phyloP scores from a whole-genome alignment of 129 eudicot genomes.

The Flaveria bidentis region DNA sequence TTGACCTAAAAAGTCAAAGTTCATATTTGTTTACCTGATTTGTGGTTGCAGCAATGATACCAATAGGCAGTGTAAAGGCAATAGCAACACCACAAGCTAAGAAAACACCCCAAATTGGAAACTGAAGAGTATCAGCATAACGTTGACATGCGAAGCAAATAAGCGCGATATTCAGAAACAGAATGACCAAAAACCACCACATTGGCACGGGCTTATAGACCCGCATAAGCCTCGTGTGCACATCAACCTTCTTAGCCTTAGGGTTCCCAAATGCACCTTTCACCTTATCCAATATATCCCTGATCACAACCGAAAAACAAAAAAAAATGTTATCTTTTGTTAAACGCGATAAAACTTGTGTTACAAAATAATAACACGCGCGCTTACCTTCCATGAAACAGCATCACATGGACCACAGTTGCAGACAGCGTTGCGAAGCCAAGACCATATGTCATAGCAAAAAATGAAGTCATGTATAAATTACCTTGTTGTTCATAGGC shows the following conservation, averaged over 20 bases:
- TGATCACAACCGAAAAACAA: slow-evolving; percentile 24
- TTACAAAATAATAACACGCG: background rate
- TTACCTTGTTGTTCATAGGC: slow-evolving; percentile 47
- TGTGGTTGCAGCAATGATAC: slow-evolving; percentile 69
- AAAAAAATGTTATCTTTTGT: slow-evolving; percentile 5
- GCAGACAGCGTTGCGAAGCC: slow-evolving; percentile 66
- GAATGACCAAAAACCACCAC: slow-evolving; percentile 65
- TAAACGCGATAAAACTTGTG: background rate
- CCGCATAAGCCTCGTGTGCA: slow-evolving; percentile 67
- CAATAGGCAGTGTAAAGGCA: slow-evolving; percentile 63
- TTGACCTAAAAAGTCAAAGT: slow-evolving; percentile 22
- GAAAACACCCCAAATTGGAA: slow-evolving; percentile 75
- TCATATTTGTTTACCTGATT: slow-evolving; percentile 56
- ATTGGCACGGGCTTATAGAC: slow-evolving; percentile 59
- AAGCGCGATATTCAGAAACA: slow-evolving; percentile 40
- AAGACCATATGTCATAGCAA: slow-evolving; percentile 57
- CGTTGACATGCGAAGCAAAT: slow-evolving; percentile 41
- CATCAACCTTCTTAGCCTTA: slow-evolving; percentile 47
- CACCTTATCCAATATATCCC: slow-evolving; percentile 47
- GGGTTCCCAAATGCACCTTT: slow-evolving; percentile 34
- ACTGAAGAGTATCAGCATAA: slow-evolving; percentile 49
- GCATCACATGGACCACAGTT: slow-evolving; percentile 46
- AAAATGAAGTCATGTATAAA: slow-evolving; percentile 47
- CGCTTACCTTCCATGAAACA: slow-evolving; percentile 55
- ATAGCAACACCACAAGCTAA: slow-evolving; percentile 55